Percentiles rank a stretch among this genome's conserved stretches.
Conservation (phyloP, 495 filamentous ascomycete genomes). For the Annulohypoxylon nitens region DNA sequence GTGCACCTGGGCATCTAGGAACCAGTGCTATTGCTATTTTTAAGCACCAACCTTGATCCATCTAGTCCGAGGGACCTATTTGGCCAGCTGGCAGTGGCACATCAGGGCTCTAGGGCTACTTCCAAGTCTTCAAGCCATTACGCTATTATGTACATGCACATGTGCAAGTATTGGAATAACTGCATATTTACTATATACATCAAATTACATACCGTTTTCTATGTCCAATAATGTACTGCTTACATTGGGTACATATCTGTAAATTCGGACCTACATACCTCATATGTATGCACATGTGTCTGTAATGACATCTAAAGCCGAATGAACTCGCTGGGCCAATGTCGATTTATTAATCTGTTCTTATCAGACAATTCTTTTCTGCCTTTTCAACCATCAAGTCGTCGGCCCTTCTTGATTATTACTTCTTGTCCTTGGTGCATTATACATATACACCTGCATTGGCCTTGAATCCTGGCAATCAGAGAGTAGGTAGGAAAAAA, state of each 20-base stretch:
- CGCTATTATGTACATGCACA: no score
- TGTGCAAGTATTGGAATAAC: no score
- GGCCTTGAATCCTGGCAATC: constrained; percentile 30
- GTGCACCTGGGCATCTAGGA: neutral
- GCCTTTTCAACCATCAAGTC: constrained; percentile 26
- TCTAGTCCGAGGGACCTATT: neutral
- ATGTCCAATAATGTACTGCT: no score
- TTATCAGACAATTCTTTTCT: constrained; percentile 40
- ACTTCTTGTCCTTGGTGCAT: constrained; percentile 32
- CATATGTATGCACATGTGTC: no score
- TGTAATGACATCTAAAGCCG: neutral
- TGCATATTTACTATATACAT: no score
- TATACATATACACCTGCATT: constrained; percentile 40
- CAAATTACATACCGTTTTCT: neutral
- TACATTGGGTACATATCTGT: neutral
- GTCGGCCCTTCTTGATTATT: constrained; percentile 45
- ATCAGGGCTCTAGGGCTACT: neutral
- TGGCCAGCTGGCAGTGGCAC: neutral
- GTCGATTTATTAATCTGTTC: constrained; percentile 27
- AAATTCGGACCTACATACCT: constrained; percentile 19
- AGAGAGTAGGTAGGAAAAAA: neutral
- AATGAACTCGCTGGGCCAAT: neutral
- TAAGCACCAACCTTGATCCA: neutral
- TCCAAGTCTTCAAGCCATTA: no score
- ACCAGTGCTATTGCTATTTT: constrained; percentile 12